Evolutionary conservation across 2,329 filamentous ascomycete genomes (phyloP), one percentile per base, ranked within the genome.

Genomic region (Epichloe amarillans): DNA sequence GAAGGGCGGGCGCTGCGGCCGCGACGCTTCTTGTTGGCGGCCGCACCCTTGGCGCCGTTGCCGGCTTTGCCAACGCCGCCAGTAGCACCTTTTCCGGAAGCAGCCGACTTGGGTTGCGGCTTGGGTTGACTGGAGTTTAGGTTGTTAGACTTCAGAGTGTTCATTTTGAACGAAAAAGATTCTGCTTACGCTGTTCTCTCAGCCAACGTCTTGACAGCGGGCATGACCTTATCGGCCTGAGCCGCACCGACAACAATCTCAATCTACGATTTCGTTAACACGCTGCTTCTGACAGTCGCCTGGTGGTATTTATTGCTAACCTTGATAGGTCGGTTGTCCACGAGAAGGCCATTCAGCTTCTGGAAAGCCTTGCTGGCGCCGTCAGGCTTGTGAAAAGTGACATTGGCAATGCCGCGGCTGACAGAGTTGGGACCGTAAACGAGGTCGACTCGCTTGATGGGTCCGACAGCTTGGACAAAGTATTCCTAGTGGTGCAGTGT

Each of bases 361-460:
- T 84, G 78, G 60, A 88, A 86, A 54, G 93, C 93, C 70, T 88
- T 88, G 64, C 81, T 81, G 57, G 91, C 93, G 57, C 86, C 86
- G 59, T 88, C 88, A 26, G 84, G 71, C 63, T 88, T 87, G 67
- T 71, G 71, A 74, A 98, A 98, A 56, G 83, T 83, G 60, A 98
- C 86, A 50, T 88, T 93, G 61, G 90, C 90, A 64, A 91, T 88
- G 58, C 93, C 93, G 65, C 89, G 87, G 77, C 90, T 96, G 60
- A 83, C 80, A 57, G 91, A 91, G 65, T 87, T 88, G 57, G 91
- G 88, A 62, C 91, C 93, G 71, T 98, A 98, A 48, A 87, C 88
- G 61, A 98, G 76, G 60, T 93, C 83, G 57, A 94, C 88, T 69
- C 80, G 85, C 79, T 94, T 96, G 71, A 97, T 87, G 56, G 86